Evolutionary conservation across 331 rosid species (phyloP).

Genomic region (Telfairia occidentalis): DNA sequence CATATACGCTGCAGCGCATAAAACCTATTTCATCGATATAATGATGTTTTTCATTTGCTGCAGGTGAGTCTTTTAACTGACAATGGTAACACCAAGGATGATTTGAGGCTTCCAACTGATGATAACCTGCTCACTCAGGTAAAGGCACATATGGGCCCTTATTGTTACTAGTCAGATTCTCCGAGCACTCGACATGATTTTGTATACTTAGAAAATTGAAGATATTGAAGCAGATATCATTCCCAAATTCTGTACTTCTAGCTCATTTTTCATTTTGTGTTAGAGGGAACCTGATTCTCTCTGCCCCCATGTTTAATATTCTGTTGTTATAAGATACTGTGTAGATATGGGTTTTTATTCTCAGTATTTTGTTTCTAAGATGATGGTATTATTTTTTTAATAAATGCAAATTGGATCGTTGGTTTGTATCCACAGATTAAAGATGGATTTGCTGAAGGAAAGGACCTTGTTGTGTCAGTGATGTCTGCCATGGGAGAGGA

Average conservation of each 20-base stretch:
- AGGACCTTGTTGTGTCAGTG: slow-evolving; percentile 32
- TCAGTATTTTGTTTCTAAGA: background rate
- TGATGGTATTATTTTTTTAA: background rate
- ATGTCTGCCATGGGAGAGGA: slow-evolving; percentile 35
- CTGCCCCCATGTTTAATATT: background rate
- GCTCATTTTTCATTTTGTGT: background rate
- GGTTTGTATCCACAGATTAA: slow-evolving; percentile 14
- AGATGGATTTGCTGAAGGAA: slow-evolving; percentile 28
- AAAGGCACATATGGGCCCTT: background rate
- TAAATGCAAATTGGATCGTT: background rate
- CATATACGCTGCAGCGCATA: background rate
- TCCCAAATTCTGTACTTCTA: background rate
- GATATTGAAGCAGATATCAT: background rate
- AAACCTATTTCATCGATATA: background rate
- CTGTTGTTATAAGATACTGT: background rate
- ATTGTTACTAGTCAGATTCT: background rate
- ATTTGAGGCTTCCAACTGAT: slow-evolving; percentile 27
- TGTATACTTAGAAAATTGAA: background rate
- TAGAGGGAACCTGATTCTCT: background rate
- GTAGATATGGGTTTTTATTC: background rate
- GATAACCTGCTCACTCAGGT: slow-evolving; percentile 24
- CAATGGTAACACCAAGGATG: slow-evolving; percentile 23
- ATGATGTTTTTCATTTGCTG: background rate
- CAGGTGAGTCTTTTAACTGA: slow-evolving; percentile 29
- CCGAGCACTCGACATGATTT: background rate